Evolutionary conservation across 1,284 basidiomycete genomes (phyloP), one percentile per base, ranked within the genome.

Genomic region (Cystobasidium slooffiae): DNA sequence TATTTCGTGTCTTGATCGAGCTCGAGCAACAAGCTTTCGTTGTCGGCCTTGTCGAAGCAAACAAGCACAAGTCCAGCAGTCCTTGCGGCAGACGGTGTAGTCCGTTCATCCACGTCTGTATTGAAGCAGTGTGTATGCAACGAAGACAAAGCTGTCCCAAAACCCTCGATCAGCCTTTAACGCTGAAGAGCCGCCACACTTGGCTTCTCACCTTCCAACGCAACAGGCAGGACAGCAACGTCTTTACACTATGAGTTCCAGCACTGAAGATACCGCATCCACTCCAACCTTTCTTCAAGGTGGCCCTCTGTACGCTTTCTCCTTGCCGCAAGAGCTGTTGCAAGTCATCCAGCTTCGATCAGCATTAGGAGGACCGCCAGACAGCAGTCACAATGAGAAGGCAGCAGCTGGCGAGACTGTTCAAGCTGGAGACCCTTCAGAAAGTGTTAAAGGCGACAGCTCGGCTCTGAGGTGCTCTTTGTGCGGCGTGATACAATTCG

Each of bases 401-500:
- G 52, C 51, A 37, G 18, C 49, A 24, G n/a, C n/a, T 51, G 44
- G n/a, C 22, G 53, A 70, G 12, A 18, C 24, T 20, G 20, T 62
- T 12, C 37, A 39, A 16, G 12, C 46, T 24, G 39, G 49, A 62
- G 24, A 22, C 37, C 18, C 12, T 22, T n/a, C 12, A 55, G 61
- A 44, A 31, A 2, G 1, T 20, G 20, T 16, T 1, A 22, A 43
- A 22, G 58, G 49, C 47, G 52, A 62, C 55, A 49, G 51, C 3
- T 63, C 79, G 10, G 69, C 76, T 37, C 69, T 84, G 67, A 85
- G 88, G 1, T 96, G 93, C 81, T 91, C 89, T 75, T 85, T 93
- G 68, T 96, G 93, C 79, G 86, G 89, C n/a, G 46, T 63, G 12
- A 37, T 41, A 12, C 80, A 84, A 0, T 97, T 98, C 76, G 79